Evolutionary conservation across 2,329 filamentous ascomycete species (phyloP), one percentile per base, ranked within the genome.

Genomic region (Aspergillus clavatus): DNA sequence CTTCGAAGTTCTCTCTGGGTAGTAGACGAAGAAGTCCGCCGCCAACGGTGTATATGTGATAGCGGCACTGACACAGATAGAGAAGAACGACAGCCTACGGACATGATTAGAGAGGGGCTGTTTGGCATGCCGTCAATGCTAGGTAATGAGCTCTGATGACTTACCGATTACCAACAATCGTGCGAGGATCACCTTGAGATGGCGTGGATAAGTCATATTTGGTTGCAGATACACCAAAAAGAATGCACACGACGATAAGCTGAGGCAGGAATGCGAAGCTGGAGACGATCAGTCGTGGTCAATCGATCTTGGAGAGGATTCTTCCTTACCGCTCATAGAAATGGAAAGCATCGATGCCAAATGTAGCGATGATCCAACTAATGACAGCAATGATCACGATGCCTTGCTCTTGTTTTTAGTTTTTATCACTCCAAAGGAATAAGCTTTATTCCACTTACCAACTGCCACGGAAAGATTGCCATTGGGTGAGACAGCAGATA

Each of bases 11-110:
- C 70, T 62, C 50, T 77, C 70, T 0, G 79, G 76, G 59, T 80
- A 83, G 63, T 84, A 86, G 43, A 84, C 81, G 53, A 84, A 83
- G 59, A 81, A 85, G 60, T 86, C 83, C 0, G 79, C 79, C n/a
- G 78, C 80, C 2, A 76, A 75, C 4, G 80, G 78, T 2, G 78
- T 71, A 60, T 84, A 87, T 1, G 81, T 83, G 42, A 84, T 77
- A 6, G 80, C 79, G 1, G 79, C 78, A 18, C 82, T 81, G 10
- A 86, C 71, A 52, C 80, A 85, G 38, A 88, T 71, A 8, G 80
- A 83, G 63, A 89, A 84, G 65, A 86, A 89, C 4, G 81, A 84
- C 24, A 88, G 68, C 33, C 68, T 70, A n/a, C n/a, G n/a, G 14
- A 11, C 7, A 18, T 4, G 10, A 16, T 35, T 18, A 21, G 12